Percentiles rank a stretch among this genome's conserved stretches.
Evolutionary conservation across 163 green algal species (phyloP).

Genomic region (Chlamydomonas reinhardtii): DNA sequence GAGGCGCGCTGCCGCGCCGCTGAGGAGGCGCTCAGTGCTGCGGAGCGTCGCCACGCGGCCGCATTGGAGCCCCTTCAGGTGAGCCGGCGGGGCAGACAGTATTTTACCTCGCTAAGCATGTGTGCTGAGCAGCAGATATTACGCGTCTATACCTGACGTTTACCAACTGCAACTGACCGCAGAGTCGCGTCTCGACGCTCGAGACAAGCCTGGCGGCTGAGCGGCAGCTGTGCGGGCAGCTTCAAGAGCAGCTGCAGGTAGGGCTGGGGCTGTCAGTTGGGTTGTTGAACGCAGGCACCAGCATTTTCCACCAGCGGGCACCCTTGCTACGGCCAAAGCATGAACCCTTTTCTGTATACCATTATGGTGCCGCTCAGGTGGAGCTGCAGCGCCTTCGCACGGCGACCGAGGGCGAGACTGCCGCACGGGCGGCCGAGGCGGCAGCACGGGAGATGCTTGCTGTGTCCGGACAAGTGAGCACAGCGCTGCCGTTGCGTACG

Average conservation of each 20-base stretch:
- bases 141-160: too few species aligned
- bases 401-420: constrained; percentile 41
- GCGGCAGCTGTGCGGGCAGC: constrained; percentile 35
- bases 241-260: constrained; percentile 47
- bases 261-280: too few species aligned
- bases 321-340: too few species aligned
- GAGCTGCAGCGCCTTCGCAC: constrained; percentile 44
- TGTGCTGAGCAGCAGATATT: too few species aligned
- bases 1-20: constrained; percentile 28
- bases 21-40: constrained; percentile 32
- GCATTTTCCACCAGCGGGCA: too few species aligned
- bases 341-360: too few species aligned
- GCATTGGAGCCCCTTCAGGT: constrained; percentile 44
- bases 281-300: too few species aligned
- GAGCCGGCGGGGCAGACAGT: not conserved
- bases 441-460: constrained; percentile 25
- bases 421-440: constrained; percentile 40
- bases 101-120: too few species aligned
- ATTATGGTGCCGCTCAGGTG: not conserved
- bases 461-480: constrained; percentile 11
- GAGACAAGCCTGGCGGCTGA: constrained; percentile 34
- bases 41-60: constrained; percentile 38
- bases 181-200: constrained; percentile 19
- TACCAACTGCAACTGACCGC: not conserved
- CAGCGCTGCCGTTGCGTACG: too few species aligned